Base-by-base conservation (phyloP, 139 green algal species). In the Chlamydomonas asymmetrica region DNA sequence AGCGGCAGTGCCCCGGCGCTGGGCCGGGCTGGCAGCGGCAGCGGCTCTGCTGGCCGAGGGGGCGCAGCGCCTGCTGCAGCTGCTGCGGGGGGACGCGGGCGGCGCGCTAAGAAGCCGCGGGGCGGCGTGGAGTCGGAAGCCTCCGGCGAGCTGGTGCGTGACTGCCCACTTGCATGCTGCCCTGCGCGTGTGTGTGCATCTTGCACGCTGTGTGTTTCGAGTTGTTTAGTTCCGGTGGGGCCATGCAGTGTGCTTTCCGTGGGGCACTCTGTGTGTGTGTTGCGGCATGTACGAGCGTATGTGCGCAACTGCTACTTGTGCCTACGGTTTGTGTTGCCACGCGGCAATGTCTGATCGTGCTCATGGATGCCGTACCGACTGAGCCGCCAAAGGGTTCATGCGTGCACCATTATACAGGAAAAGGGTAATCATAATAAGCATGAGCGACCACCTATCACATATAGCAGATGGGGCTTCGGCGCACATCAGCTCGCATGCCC, bases 71-170 rank as follows among this genome's bases (percentile, higher is more conserved):
- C n/a, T n/a, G n/a, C 54, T 13, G 41, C 7, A 18, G 16, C 60
- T 4, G 65, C 65, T 2, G 5, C 13, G 16, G 7, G 16, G 3
- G 39, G 54, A 23, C 61, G 61, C 59, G 71, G 59, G 35, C 71
- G 71, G 9, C 59, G 59, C 1, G 23, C 54, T 13, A 77, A 77
- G 43, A 77, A 77, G 59, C 59, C 71, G 59, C 71, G 71, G 0
- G 71, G 32, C 22, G 66, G 38, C n/a, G n/a, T n/a, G n/a, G n/a
- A n/a, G 32, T 54, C 65, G 31, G 71, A 77, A 0, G 71, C 68
- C 1, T 27, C 50, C 56, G 70, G 67, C 27, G 32, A 69, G 59
- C 59, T 70, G 35, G 20, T 39, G 2, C 6, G n/a, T 63, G 29
- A 34, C 39, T 1, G 13, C 45, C 0, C 18, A 16, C 13, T 52